Percentiles rank a stretch among this genome's conserved stretches.
phyloP scores from a whole-genome alignment of 805 yeast genomes.

The Danielia oregonensis region DNA sequence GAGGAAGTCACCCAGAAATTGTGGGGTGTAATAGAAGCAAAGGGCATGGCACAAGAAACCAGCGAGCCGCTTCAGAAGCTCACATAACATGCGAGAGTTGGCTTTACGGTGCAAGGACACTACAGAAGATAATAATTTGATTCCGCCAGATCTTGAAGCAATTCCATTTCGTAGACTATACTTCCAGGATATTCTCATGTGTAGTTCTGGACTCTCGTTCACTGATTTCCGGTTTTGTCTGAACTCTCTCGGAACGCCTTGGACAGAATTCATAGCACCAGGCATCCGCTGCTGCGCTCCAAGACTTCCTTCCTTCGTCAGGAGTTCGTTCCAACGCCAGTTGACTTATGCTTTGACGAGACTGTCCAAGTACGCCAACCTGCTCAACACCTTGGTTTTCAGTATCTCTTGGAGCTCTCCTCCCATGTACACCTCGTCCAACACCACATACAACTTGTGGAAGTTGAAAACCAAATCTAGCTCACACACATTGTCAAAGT shows the following conservation, averaged over 20 bases:
- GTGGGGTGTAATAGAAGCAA: slow-evolving; percentile 29
- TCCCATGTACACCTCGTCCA: slow-evolving; percentile 85
- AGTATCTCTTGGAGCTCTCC: slow-evolving; percentile 91
- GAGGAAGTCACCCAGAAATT: slow-evolving; percentile 51
- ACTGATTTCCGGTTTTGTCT: no score
- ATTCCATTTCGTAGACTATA: no score
- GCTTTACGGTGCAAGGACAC: no score
- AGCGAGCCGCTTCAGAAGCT: slow-evolving; percentile 1
- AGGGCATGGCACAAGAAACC: slow-evolving; percentile 3
- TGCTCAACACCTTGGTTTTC: slow-evolving; percentile 58
- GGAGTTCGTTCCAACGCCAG: not conserved
- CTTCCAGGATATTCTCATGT: no score
- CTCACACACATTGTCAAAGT: slow-evolving; percentile 90
- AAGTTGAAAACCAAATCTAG: slow-evolving; percentile 90
- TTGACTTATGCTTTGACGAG: not conserved
- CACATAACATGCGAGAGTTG: no score
- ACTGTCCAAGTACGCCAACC: slow-evolving; percentile 65
- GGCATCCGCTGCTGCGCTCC: no score
- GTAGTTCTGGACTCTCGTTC: no score
- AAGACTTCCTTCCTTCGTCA: no score
- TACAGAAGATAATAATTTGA: no score
- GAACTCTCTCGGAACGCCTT: no score
- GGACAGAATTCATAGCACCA: no score
- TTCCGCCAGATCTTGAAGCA: no score
- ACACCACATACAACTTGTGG: slow-evolving; percentile 71